Conservation (phyloP, 352 stramenopile genomes). For the Pythium rishiriense region DNA sequence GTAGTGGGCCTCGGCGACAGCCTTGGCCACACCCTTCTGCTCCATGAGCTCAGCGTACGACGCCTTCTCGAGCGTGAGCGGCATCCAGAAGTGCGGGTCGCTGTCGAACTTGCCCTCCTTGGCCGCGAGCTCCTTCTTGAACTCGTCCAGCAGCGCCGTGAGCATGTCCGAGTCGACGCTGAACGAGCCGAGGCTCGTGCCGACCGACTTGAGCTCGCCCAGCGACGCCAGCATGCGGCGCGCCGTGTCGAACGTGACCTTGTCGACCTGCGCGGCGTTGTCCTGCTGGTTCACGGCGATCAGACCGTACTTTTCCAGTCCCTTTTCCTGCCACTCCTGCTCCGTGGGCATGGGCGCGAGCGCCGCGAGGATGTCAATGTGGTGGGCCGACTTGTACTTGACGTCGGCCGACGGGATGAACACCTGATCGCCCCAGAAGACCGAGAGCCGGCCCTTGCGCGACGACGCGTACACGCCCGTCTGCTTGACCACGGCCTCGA, state of each 20-base stretch:
- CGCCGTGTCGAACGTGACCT: constrained; percentile 96
- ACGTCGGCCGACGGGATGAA: constrained; percentile 95
- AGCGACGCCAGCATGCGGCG: constrained; percentile 92
- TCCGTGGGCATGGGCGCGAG: constrained; percentile 92
- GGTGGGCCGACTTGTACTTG: constrained; percentile 93
- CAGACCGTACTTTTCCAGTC: constrained; percentile 98
- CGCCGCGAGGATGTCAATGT: constrained; percentile 98
- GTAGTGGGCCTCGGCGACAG: constrained; percentile 82
- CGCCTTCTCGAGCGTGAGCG: constrained; percentile 91
- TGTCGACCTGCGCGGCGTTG: constrained; percentile 95
- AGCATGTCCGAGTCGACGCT: constrained; percentile 94
- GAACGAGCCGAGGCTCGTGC: constrained; percentile 96
- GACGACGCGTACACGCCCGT: constrained; percentile 96
- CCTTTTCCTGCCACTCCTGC: constrained; percentile 94
- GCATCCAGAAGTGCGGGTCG: constrained; percentile 99
- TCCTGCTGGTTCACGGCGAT: constrained; percentile 95
- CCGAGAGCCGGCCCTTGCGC: constrained; percentile 92
- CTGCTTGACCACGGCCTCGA: constrained; percentile 98
- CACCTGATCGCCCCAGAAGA: constrained; percentile 99
- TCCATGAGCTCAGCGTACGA: constrained; percentile 95
- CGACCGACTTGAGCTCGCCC: constrained; percentile 94
- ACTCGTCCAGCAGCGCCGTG: constrained; percentile 91
- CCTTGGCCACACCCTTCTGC: constrained; percentile 89
- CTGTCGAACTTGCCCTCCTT: constrained; percentile 96
- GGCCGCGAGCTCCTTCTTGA: constrained; percentile 82